Evolutionary conservation across 192 early-diverging fungal species (phyloP).

Genomic region (Entomortierella beljakovae): DNA sequence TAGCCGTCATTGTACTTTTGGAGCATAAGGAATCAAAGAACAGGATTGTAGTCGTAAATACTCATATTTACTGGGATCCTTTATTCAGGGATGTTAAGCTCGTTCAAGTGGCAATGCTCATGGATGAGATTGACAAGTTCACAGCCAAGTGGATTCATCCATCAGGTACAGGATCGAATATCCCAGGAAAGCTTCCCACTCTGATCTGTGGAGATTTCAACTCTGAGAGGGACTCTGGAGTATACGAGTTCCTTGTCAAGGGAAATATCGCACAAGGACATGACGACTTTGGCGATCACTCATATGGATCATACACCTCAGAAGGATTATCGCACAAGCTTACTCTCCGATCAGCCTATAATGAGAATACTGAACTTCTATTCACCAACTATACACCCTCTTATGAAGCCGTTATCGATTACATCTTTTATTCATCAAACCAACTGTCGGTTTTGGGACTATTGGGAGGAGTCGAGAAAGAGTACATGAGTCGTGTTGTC

Average conservation of each 20-base stretch:
- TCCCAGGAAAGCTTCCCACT: slow-evolving; percentile 61
- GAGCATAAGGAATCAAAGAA: slow-evolving; percentile 83
- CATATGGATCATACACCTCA: slow-evolving; percentile 87
- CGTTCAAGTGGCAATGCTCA: slow-evolving; percentile 93
- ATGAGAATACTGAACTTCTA: slow-evolving; percentile 77
- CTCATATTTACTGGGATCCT: slow-evolving; percentile 97
- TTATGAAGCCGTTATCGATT: slow-evolving; percentile 92
- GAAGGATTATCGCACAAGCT: slow-evolving; percentile 87
- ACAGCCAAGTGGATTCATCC: slow-evolving; percentile 62
- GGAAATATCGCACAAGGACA: slow-evolving; percentile 86
- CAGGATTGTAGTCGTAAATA: slow-evolving; percentile 84
- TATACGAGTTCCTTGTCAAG: slow-evolving; percentile 89
- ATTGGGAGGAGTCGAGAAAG: slow-evolving; percentile 83
- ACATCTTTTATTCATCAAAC: slow-evolving; percentile 90
- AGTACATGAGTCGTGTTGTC: slow-evolving; percentile 80
- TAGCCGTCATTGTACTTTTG: slow-evolving; percentile 85
- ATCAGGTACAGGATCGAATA: slow-evolving; percentile 30
- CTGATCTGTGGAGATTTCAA: slow-evolving; percentile 97
- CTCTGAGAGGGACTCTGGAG: slow-evolving; percentile 88
- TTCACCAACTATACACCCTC: slow-evolving; percentile 93
- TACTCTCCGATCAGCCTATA: slow-evolving; percentile 86
- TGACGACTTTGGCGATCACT: slow-evolving; percentile 81
- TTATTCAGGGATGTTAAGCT: slow-evolving; percentile 93
- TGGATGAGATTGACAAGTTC: slow-evolving; percentile 86
- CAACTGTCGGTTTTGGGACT: slow-evolving; percentile 83